phyloP scores from a whole-genome alignment of 495 filamentous ascomycete species.

The Neurospora sp. region DNA sequence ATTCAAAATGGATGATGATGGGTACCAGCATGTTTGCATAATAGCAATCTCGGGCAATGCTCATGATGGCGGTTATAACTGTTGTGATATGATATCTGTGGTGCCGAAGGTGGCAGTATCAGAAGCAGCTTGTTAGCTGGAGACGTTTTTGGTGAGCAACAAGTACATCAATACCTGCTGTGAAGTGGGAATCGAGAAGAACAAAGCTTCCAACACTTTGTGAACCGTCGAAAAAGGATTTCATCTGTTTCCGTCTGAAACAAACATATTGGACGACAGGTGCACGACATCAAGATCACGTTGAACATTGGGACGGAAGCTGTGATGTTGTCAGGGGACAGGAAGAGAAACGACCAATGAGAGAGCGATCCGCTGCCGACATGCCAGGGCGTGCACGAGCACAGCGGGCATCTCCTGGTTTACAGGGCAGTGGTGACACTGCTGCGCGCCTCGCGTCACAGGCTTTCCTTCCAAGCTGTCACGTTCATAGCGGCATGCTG shows the following conservation, averaged over 20 bases:
- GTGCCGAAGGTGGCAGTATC: not conserved
- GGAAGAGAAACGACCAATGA: not conserved
- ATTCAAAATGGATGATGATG: not conserved
- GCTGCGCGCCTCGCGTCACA: slow-evolving; percentile 22
- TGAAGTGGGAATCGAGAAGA: not conserved
- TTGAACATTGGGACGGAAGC: not conserved
- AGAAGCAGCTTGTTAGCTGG: not conserved
- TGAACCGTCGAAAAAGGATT: not conserved
- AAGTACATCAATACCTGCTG: too few relatives aligned
- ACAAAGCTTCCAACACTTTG: too few relatives aligned
- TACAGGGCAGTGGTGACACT: not conserved
- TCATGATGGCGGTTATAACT: not conserved
- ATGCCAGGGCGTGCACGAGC: not conserved
- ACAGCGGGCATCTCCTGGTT: slow-evolving; percentile 1
- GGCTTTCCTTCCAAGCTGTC: not conserved
- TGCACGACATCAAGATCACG: not conserved
- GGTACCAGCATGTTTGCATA: not conserved
- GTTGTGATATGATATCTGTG: not conserved
- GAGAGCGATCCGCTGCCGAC: not conserved
- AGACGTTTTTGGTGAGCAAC: not conserved
- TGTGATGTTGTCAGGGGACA: not conserved
- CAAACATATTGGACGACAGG: not conserved
- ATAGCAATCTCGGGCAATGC: not conserved
- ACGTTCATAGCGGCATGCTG: not conserved
- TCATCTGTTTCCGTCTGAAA: not conserved